Base-by-base conservation (phyloP, 2,329 filamentous ascomycete species). In the Xylariaceae sp. region DNA sequence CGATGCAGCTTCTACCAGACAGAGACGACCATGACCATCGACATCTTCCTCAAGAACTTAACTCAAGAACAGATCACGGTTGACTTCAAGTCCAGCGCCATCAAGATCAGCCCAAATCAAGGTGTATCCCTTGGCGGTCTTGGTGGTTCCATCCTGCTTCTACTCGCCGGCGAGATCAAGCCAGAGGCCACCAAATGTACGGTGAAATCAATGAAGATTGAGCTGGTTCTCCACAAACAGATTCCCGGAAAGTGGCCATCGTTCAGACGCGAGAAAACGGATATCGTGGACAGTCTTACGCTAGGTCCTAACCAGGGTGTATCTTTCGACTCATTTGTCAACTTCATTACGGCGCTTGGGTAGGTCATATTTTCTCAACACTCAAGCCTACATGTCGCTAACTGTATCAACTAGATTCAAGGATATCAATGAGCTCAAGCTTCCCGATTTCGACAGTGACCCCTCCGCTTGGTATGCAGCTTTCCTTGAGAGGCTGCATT, bases 121-220 rank as follows among this genome's bases (percentile, higher is more conserved):
- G 63, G 55, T 37, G 50, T 10, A 53, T 89, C 88, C 69, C 86
- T 64, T 82, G 17, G 76, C 82, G 37, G 71, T 73, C 15, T 78
- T 74, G 11, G 76, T 79, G 4, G 72, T 56, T 15, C 78, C 0
- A 80, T 91, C 49, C 80, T 86, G 15, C 85, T 81, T 2, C 64
- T 88, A 4, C 82, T 93, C 2, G 91, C 81, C 72, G 84, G 81
- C 11, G 72, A 80, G 8, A 85, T 96, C 67, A 82, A 89, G 55
- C 74, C 83, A 0, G 68, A 78, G 1, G 74, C 79, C 37, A 90
- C 85, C 17, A 87, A 79, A 50, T 83, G 78, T 66, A 82, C 79
- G 1, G 82, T 95, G 56, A 87, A 88, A 48, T 80, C 88, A 1
- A 90, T 86, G 69, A 96, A 96, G 72, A 80, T 96, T 56, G 92